Conservation (phyloP, 345 rosid species). For the Physaria fendleri region DNA sequence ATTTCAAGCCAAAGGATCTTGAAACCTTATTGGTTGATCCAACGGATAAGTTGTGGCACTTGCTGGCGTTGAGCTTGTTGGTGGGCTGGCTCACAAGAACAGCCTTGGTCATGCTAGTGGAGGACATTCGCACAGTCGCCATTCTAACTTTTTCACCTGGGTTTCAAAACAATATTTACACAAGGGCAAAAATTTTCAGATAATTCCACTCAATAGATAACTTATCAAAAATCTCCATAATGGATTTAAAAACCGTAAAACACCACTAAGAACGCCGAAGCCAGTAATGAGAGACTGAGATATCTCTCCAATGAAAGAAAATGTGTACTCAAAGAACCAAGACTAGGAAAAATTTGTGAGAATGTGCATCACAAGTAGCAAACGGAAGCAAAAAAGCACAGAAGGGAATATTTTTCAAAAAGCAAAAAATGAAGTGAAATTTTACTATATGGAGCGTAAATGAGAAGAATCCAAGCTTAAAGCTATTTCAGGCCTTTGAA, state of each 20-base stretch:
- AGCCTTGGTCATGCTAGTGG: slow-evolving; percentile 41
- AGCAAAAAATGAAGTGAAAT: slow-evolving; percentile 27
- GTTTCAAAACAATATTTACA: not conserved
- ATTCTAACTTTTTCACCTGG: slow-evolving; percentile 28
- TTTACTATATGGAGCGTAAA: slow-evolving; percentile 54
- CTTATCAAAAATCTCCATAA: too few relatives aligned
- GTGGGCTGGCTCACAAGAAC: slow-evolving; percentile 36
- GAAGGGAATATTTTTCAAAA: slow-evolving; percentile 27
- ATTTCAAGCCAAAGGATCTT: slow-evolving; percentile 53
- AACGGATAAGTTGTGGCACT: slow-evolving; percentile 22
- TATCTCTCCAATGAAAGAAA: too few relatives aligned
- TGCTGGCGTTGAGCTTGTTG: slow-evolving; percentile 19
- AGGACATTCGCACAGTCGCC: slow-evolving; percentile 42
- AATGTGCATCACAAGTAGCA: slow-evolving; percentile 20
- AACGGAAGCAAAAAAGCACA: slow-evolving; percentile 25
- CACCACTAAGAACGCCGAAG: too few relatives aligned
- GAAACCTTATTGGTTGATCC: slow-evolving; percentile 46
- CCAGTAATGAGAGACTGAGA: too few relatives aligned
- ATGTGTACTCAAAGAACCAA: too few relatives aligned
- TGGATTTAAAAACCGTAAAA: not conserved
- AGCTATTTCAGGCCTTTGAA: slow-evolving; percentile 41
- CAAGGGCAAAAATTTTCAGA: not conserved
- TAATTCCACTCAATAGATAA: not conserved
- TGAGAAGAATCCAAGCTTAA: slow-evolving; percentile 59
- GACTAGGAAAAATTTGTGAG: not conserved